Conservation (phyloP, 257 asterid genomes). For the Plantago major region DNA sequence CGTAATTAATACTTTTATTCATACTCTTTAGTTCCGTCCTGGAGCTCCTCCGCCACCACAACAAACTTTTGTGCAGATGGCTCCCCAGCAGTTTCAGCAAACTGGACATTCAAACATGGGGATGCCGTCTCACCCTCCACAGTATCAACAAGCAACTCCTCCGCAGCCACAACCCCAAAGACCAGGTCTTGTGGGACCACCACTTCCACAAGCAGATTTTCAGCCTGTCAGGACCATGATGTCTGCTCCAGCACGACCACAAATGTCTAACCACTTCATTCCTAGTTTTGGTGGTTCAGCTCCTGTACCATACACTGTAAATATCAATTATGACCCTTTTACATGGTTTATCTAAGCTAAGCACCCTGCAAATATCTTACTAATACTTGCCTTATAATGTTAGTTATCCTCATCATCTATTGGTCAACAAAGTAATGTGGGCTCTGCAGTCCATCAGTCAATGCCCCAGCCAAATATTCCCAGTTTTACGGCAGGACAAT, state of each 20-base stretch:
- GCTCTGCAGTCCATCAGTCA: constrained; percentile 29
- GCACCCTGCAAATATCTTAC: constrained; percentile 8
- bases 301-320: constrained; percentile 45
- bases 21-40: constrained; percentile 47
- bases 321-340: constrained; percentile 10
- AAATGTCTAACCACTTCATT: constrained; percentile 48
- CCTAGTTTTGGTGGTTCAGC: constrained; percentile 58
- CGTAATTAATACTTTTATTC: constrained; percentile 15
- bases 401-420: no score
- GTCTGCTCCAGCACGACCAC: constrained; percentile 44
- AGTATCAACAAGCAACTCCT: constrained; percentile 56
- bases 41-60: constrained; percentile 56
- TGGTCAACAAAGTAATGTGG: no score
- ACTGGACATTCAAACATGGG: constrained; percentile 50
- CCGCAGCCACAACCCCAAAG: constrained; percentile 42
- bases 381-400: constrained; percentile 8
- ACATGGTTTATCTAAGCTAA: constrained; percentile 17
- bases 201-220: constrained; percentile 44
- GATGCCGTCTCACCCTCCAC: constrained; percentile 62
- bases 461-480: constrained; percentile 44
- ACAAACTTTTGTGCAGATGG: constrained; percentile 52
- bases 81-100: constrained; percentile 70
- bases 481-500: constrained; percentile 48
- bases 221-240: constrained; percentile 45
- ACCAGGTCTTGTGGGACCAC: constrained; percentile 46